A percentile compares a stretch with the other conserved stretches of the same genome.
Evolutionary conservation across 495 filamentous ascomycete genomes (phyloP).

Genomic region (Talaromyces adpressus): DNA sequence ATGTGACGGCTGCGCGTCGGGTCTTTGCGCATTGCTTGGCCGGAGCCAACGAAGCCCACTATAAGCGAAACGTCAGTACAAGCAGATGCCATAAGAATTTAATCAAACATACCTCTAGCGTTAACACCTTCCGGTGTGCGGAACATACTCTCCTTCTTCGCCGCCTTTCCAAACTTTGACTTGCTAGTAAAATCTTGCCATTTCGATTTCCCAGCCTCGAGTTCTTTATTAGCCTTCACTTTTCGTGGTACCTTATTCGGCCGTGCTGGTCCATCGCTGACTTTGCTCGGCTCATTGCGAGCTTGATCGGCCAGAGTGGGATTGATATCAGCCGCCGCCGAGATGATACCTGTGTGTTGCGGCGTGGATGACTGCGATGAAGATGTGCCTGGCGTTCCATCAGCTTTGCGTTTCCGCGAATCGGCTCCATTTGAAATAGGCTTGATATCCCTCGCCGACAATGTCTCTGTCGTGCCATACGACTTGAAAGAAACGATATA

Average conservation of each 20-base stretch:
- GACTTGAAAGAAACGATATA: conserved; percentile 92
- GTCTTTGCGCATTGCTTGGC: conserved; percentile 91
- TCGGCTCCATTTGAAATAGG: conserved; percentile 54
- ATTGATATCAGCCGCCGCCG: conserved; percentile 80
- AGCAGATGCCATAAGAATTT: background rate
- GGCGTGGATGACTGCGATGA: conserved; percentile 35
- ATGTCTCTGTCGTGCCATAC: conserved; percentile 75
- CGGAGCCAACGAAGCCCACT: conserved; percentile 96
- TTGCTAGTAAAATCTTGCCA: conserved; percentile 89
- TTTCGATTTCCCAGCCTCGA: conserved; percentile 85
- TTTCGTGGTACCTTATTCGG: conserved; percentile 67
- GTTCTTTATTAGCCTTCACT: conserved; percentile 81
- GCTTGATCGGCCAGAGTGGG: conserved; percentile 66
- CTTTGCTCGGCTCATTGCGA: conserved; percentile 58
- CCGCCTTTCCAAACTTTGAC: conserved; percentile 63
- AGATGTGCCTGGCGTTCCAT: conserved; percentile 56
- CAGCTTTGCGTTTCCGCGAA: conserved; percentile 85
- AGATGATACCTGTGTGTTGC: conserved; percentile 64
- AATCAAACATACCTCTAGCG: conserved; percentile 66
- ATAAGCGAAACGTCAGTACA: conserved; percentile 7
- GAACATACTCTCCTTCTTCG: conserved; percentile 96
- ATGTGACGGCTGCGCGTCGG: conserved; percentile 74
- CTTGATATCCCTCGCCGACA: conserved; percentile 78
- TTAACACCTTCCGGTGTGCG: conserved; percentile 79
- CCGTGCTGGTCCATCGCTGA: conserved; percentile 56